phyloP scores from a whole-genome alignment of 371 early-diverging fungal species.

The Rhizomucor pusillus region DNA sequence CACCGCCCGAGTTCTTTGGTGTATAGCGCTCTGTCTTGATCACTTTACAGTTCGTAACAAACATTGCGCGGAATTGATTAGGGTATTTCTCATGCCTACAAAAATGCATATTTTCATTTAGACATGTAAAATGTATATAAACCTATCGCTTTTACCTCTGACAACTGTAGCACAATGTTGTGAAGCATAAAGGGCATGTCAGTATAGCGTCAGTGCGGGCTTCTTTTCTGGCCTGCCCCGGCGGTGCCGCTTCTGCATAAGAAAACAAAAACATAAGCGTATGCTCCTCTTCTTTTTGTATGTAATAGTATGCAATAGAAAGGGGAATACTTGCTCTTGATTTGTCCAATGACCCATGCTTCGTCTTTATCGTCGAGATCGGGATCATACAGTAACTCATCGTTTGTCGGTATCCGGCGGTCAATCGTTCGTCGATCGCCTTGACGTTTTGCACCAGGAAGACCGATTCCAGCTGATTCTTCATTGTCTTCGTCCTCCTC shows the following conservation, averaged over 20 bases:
- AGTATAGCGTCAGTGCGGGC: slow-evolving; percentile 61
- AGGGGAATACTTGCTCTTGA: slow-evolving; percentile 29
- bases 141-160: slow-evolving; percentile 56
- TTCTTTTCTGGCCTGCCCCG: slow-evolving; percentile 9
- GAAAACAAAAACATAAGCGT: not conserved
- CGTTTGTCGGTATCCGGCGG: slow-evolving; percentile 36
- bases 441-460: not conserved
- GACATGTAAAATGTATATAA: too few relatives aligned
- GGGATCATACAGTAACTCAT: slow-evolving; percentile 59
- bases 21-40: slow-evolving; percentile 35
- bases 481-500: slow-evolving; percentile 1
- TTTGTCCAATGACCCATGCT: slow-evolving; percentile 55
- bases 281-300: too few relatives aligned
- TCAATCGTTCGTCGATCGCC: slow-evolving; percentile 10
- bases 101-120: not conserved
- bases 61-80: slow-evolving; percentile 73
- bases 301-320: too few relatives aligned
- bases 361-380: slow-evolving; percentile 55
- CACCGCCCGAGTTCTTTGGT: slow-evolving; percentile 27
- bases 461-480: slow-evolving; percentile 2
- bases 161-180: slow-evolving; percentile 62
- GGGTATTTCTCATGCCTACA: slow-evolving; percentile 57
- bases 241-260: slow-evolving; percentile 12
- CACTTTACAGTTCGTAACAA: slow-evolving; percentile 62
- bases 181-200: slow-evolving; percentile 67